A percentile compares a stretch with the other conserved stretches of the same genome.
Conservation (phyloP, 2,329 filamentous ascomycete genomes). For the Colletotrichum zoysiae region DNA sequence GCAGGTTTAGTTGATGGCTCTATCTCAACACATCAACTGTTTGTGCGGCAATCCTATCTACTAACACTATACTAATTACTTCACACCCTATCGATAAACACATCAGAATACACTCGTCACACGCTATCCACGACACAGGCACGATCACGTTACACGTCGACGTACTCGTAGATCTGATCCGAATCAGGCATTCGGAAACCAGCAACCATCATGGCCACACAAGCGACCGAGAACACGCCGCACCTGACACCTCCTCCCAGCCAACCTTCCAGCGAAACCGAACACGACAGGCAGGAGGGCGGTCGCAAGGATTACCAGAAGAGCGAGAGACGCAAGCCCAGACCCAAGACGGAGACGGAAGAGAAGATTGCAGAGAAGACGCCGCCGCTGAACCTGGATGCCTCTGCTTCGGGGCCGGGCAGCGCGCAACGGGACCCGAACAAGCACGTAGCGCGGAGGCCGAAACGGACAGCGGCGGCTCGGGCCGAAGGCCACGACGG, state of each 20-base stretch:
- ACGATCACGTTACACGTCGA: background rate
- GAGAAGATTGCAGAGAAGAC: conserved; percentile 16
- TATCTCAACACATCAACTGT: background rate
- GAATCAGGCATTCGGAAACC: background rate
- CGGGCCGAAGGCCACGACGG: background rate
- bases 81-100: background rate
- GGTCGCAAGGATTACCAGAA: background rate
- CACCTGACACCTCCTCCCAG: background rate
- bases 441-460: background rate
- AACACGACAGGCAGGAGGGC: background rate
- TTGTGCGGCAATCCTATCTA: background rate
- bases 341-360: background rate
- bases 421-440: background rate
- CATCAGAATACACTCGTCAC: background rate
- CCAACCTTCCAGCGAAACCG: background rate
- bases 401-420: background rate
- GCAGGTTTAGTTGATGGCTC: background rate
- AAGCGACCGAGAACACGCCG: background rate
- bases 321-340: background rate
- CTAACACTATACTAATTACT: background rate
- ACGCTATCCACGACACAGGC: background rate
- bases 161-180: background rate
- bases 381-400: background rate
- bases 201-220: conserved; percentile 1
- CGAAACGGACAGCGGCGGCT: background rate